Evolutionary conservation across 2,329 filamentous ascomycete species (phyloP), one percentile per base, ranked within the genome.

Genomic region (Cadophora sp.): DNA sequence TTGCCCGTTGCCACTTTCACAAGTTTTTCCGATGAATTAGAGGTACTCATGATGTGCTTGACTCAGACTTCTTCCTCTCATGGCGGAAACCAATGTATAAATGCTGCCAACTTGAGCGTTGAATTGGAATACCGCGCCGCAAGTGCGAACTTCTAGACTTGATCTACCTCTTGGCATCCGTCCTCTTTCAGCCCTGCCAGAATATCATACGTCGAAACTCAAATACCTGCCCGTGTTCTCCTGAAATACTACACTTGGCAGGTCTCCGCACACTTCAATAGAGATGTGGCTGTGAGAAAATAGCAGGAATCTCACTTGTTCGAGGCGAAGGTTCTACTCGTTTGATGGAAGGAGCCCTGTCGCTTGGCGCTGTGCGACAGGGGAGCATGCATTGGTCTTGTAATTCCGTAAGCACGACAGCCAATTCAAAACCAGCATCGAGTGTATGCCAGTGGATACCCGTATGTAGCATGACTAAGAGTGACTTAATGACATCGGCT

Each of bases 401-500:
- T 43, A 12, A n/a, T 31, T 34, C 27, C 26, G 29, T 56, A 27
- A 22, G 55, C 29, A 34, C 16, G 19, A 58, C n/a, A 40, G 31
- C 29, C 19, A 24, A 40, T 40, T 31, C 29, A 8, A 56, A 16
- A 12, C 11, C 19, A 29, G 24, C 8, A 4, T 37, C 9, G 6
- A 9, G 14, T 14, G 27, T 11, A 6, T 34, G 53, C 5, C 8
- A 22, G 31, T 19, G 56, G 31, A 22, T 14, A 27, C 7, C 9
- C 8, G 55, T 34, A 40, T 58, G 31, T 40, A 24, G 56, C 11
- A 59, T 59, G 56, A 59, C 56, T 59, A 59, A 59, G 56, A 43
- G 43, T 5, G 34, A 4, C n/a, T 58, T 24, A n/a, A 40, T 59
- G 56, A 59, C 22, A 59, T 59, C 56, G 31, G 34, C 5, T 58